Percentiles rank a stretch among this genome's conserved stretches.
Evolutionary conservation across 2,329 filamentous ascomycete species (phyloP).

Genomic region (Exophiala aquamarina): DNA sequence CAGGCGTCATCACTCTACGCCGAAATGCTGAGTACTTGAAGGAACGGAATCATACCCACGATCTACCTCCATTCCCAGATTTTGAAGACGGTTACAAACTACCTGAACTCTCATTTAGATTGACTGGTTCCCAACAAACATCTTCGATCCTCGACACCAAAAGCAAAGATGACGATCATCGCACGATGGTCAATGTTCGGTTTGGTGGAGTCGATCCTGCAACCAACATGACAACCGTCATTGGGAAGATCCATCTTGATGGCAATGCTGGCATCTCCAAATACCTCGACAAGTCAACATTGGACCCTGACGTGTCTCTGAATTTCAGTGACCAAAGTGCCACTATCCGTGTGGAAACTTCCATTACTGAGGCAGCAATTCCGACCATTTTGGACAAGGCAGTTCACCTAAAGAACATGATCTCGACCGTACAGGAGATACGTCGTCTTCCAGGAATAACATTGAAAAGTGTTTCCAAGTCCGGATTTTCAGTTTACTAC

Average conservation of each 20-base stretch:
- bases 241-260: slow-evolving; percentile 15
- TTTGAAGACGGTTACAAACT: slow-evolving; percentile 16
- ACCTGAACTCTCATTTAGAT: slow-evolving; percentile 17
- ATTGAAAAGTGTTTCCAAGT: slow-evolving; percentile 18
- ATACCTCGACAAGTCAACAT: slow-evolving; percentile 15
- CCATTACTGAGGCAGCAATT: slow-evolving; percentile 18
- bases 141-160: background rate
- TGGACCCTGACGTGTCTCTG: slow-evolving; percentile 20
- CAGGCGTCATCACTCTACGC: slow-evolving; percentile 20
- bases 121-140: slow-evolving; percentile 12
- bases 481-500: slow-evolving; percentile 22
- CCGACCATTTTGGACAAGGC: slow-evolving; percentile 18
- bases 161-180: background rate
- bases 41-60: slow-evolving; percentile 12
- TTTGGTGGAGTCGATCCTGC: slow-evolving; percentile 19
- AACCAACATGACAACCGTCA: slow-evolving; percentile 5
- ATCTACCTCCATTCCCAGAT: slow-evolving; percentile 15
- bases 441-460: slow-evolving; percentile 17
- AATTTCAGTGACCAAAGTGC: slow-evolving; percentile 14
- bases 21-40: slow-evolving; percentile 19
- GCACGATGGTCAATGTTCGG: slow-evolving; percentile 14
- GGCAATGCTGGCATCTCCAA: slow-evolving; percentile 17
- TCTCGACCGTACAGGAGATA: slow-evolving; percentile 23
- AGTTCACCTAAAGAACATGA: slow-evolving; percentile 22
- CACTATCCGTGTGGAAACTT: slow-evolving; percentile 16